A percentile compares a stretch with the other conserved stretches of the same genome.
Evolutionary conservation across 768 basidiomycete species (phyloP).

Genomic region (Leccinum longicurvipes): DNA sequence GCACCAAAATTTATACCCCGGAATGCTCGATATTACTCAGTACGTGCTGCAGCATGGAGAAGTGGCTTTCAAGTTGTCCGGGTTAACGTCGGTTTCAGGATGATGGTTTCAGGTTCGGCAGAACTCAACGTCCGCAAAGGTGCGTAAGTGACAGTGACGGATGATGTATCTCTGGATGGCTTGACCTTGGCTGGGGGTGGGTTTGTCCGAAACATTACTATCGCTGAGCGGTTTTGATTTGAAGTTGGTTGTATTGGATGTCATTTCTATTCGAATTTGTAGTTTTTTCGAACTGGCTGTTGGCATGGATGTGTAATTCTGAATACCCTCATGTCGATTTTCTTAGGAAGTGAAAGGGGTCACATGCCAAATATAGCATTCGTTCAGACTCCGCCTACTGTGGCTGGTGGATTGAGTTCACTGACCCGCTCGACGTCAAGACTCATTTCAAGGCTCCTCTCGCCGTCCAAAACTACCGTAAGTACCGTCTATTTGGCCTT

Average conservation of each 20-base stretch:
- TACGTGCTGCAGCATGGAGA: not conserved
- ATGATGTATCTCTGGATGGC: no score
- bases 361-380: conserved; percentile 7
- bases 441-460: conserved; percentile 28
- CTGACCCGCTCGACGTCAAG: conserved; percentile 38
- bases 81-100: not conserved
- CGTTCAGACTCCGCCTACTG: conserved; percentile 27
- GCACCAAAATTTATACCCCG: conserved; percentile 5
- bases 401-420: conserved; percentile 14
- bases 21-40: not conserved
- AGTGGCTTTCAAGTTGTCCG: not conserved
- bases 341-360: conserved; percentile 3
- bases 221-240: not conserved
- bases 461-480: conserved; percentile 17
- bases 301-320: not conserved
- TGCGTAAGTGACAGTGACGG: conserved; percentile 10
- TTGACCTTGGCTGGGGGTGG: no score
- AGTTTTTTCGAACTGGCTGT: not conserved
- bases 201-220: not conserved
- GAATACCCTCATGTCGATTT: not conserved
- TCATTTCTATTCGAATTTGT: not conserved
- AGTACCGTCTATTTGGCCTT: conserved; percentile 15
- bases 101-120: not conserved
- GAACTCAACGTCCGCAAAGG: conserved; percentile 3
- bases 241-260: not conserved